These are phyloP conservation scores for Capsicum rhomboideum DNA, from an alignment of 257 asterid species.

Conservation along the genomic window DNA sequence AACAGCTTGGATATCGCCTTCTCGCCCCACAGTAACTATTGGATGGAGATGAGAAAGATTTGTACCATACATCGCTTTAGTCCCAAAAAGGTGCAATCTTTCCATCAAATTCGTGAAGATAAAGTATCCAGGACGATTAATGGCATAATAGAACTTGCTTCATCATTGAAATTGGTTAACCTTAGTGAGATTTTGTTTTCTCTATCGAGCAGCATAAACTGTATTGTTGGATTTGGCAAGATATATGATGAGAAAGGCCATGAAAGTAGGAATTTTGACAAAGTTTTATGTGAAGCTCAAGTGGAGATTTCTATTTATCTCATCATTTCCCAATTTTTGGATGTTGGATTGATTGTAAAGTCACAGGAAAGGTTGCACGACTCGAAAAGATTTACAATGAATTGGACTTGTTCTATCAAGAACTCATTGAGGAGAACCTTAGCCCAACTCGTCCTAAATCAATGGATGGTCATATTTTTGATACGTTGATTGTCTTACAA, in stretches of 20 bases:
- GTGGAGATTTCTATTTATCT: neutral
- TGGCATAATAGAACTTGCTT: neutral
- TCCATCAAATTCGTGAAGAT: neutral
- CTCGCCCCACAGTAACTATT: conserved; percentile 12
- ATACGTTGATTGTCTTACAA: neutral
- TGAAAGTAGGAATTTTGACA: neutral
- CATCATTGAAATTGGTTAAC: neutral
- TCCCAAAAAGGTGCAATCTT: neutral
- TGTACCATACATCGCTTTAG: conserved; percentile 16
- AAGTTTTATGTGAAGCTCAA: neutral
- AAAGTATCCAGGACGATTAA: neutral
- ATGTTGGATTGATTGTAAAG: neutral
- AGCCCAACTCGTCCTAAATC: neutral
- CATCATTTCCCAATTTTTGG: neutral
- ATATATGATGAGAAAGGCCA: neutral
- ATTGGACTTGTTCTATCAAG: neutral
- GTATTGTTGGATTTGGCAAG: neutral
- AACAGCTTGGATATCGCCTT: conserved; percentile 11
- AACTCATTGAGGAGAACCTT: neutral
- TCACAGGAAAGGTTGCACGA: neutral
- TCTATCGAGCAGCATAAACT: neutral
- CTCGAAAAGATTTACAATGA: neutral
- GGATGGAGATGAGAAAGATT: conserved; percentile 10
- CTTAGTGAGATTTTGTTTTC: neutral
- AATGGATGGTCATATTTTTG: neutral